A percentile compares a stretch with the other conserved stretches of the same genome.
Evolutionary conservation across 352 stramenopile species (phyloP).

Genomic region (Globisporangium paroecandrum): DNA sequence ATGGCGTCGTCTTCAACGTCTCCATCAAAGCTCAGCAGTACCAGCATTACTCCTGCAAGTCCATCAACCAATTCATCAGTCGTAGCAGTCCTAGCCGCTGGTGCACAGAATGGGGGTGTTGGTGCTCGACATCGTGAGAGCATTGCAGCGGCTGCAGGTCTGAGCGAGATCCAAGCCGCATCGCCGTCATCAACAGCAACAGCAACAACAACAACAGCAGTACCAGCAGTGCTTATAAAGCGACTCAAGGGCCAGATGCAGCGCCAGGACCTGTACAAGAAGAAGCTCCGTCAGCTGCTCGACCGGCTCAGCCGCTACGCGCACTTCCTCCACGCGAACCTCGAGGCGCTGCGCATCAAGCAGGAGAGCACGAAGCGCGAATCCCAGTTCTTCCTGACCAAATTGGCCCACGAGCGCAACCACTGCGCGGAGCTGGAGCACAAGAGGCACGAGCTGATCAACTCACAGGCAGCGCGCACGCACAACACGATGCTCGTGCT

Average conservation of each 20-base stretch:
- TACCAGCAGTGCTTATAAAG: not conserved
- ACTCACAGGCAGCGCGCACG: slow-evolving; percentile 24
- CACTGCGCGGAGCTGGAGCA: slow-evolving; percentile 27
- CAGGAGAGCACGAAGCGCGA: slow-evolving; percentile 25
- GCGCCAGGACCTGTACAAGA: slow-evolving; percentile 53
- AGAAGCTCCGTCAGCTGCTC: slow-evolving; percentile 43
- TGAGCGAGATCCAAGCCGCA: slow-evolving; percentile 2
- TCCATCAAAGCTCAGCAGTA: not conserved
- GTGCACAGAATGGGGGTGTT: not conserved
- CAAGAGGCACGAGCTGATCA: slow-evolving; percentile 25
- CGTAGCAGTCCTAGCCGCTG: slow-evolving; percentile 2
- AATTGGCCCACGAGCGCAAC: slow-evolving; percentile 35
- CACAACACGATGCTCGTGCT: slow-evolving; percentile 34
- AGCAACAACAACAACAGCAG: not conserved
- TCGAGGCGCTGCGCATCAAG: slow-evolving; percentile 30
- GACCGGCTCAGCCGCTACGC: slow-evolving; percentile 36
- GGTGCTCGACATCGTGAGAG: slow-evolving; percentile 13
- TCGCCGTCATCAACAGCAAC: not conserved
- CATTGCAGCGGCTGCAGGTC: slow-evolving; percentile 1
- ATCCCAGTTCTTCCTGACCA: slow-evolving; percentile 31
- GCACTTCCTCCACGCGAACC: slow-evolving; percentile 36
- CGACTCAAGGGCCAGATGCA: slow-evolving; percentile 42
- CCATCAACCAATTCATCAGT: not conserved
- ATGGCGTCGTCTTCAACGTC: not conserved
- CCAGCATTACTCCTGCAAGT: not conserved